Percentiles rank a stretch among this genome's conserved stretches.
These are phyloP conservation scores for Paecilomyces sp. DNA, from an alignment of 2,329 filamentous ascomycete genomes.

Conservation along the genomic window DNA sequence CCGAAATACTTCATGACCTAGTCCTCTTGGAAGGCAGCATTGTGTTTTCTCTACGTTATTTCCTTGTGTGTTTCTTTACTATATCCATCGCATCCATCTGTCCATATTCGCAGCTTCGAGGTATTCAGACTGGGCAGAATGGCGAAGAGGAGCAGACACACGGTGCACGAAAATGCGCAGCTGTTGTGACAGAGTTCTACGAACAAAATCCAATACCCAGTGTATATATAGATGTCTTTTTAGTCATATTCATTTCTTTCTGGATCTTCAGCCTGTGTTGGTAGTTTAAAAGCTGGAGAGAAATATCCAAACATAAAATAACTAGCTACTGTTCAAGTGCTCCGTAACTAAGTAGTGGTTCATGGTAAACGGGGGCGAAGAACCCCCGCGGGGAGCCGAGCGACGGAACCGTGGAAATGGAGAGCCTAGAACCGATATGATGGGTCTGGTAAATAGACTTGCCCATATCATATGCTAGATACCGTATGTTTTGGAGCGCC, in stretches of 20 bases:
- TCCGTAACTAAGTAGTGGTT: too few relatives aligned
- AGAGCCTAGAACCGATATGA: neutral
- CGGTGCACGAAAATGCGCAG: neutral
- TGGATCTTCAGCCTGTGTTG: neutral
- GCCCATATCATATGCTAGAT: neutral
- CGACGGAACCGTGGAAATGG: slow-evolving; percentile 6
- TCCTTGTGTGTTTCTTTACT: neutral
- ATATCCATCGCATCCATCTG: neutral
- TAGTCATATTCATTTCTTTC: neutral
- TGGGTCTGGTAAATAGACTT: neutral
- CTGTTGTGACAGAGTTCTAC: neutral
- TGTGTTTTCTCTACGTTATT: neutral
- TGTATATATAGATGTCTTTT: neutral
- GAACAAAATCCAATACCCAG: neutral
- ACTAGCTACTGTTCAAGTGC: neutral
- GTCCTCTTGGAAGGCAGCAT: slow-evolving; percentile 1
- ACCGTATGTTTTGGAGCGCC: neutral
- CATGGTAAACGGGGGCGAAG: neutral
- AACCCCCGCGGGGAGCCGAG: slow-evolving; percentile 6
- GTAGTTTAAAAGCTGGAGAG: neutral
- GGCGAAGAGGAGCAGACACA: neutral
- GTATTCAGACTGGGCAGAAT: neutral
- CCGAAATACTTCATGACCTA: slow-evolving; percentile 59
- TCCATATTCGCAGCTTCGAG: neutral
- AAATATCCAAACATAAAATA: neutral